Percentiles rank a stretch among this genome's conserved stretches.
phyloP scores from a whole-genome alignment of 2,329 filamentous ascomycete genomes.

The Hirsutella thompsonii region DNA sequence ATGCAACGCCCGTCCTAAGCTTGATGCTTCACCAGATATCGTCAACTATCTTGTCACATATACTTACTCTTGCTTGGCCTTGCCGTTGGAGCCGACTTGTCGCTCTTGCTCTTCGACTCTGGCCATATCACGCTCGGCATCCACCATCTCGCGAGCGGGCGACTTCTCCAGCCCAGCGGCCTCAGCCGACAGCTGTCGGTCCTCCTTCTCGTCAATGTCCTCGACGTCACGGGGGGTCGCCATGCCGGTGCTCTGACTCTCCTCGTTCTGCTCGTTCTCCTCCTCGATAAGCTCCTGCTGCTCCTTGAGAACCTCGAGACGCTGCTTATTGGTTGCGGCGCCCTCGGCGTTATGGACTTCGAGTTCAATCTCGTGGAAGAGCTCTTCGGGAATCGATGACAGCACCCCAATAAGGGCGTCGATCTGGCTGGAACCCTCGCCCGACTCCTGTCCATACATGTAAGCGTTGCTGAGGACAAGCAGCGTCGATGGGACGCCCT shows the following conservation, averaged over 20 bases:
- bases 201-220: constrained; percentile 90
- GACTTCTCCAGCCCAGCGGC: constrained; percentile 32
- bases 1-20: neutral
- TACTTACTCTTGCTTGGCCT: neutral
- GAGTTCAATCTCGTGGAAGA: constrained; percentile 98
- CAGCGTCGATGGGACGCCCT: constrained; percentile 91
- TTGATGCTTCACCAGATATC: neutral
- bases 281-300: constrained; percentile 97
- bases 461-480: constrained; percentile 95
- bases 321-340: constrained; percentile 96
- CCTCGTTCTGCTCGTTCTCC: constrained; percentile 83
- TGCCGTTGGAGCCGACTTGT: constrained; percentile 6
- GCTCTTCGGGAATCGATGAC: constrained; percentile 88
- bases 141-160: constrained; percentile 39
- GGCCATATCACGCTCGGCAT: constrained; percentile 37
- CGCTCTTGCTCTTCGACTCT: constrained; percentile 15
- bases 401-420: constrained; percentile 87
- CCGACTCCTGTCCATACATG: constrained; percentile 84
- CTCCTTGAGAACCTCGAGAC: constrained; percentile 94
- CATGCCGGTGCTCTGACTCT: constrained; percentile 62
- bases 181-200: constrained; percentile 43
- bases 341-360: constrained; percentile 96
- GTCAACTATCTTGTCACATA: neutral
- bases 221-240: constrained; percentile 73
- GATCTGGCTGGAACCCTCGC: constrained; percentile 80